Evolutionary conservation across 352 stramenopile genomes (phyloP).

Genomic region (Phytopythium delawarense): DNA sequence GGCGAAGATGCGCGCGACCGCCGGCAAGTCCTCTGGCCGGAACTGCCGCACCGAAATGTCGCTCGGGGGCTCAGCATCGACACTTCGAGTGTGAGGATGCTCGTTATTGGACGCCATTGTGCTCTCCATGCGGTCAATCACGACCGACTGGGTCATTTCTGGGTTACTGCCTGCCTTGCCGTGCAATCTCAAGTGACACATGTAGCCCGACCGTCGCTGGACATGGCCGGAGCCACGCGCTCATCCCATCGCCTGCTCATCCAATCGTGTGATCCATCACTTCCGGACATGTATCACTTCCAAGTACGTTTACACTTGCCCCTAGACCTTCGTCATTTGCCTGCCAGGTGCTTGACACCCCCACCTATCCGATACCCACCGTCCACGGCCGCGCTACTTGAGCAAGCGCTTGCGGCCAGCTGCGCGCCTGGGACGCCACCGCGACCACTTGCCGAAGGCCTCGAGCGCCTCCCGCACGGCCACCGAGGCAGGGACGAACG

Average conservation of each 20-base stretch:
- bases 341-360: neutral
- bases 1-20: conserved; percentile 9
- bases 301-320: neutral
- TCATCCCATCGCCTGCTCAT: no score
- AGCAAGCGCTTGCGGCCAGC: neutral
- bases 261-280: no score
- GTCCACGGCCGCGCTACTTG: neutral
- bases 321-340: neutral
- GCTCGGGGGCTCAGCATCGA: neutral
- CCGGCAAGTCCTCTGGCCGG: conserved; percentile 6
- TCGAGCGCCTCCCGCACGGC: neutral
- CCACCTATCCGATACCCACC: no score
- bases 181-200: no score
- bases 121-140: neutral
- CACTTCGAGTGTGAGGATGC: neutral
- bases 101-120: neutral
- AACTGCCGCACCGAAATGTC: conserved; percentile 7
- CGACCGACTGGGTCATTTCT: no score
- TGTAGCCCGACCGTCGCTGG: no score
- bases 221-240: no score
- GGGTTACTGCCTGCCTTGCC: no score
- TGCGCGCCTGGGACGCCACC: neutral
- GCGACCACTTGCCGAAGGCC: conserved; percentile 1
- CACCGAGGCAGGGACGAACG: neutral
- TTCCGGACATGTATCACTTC: neutral